Base-by-base conservation (phyloP, 1,139 yeast genomes). In the Diutina sp. region DNA sequence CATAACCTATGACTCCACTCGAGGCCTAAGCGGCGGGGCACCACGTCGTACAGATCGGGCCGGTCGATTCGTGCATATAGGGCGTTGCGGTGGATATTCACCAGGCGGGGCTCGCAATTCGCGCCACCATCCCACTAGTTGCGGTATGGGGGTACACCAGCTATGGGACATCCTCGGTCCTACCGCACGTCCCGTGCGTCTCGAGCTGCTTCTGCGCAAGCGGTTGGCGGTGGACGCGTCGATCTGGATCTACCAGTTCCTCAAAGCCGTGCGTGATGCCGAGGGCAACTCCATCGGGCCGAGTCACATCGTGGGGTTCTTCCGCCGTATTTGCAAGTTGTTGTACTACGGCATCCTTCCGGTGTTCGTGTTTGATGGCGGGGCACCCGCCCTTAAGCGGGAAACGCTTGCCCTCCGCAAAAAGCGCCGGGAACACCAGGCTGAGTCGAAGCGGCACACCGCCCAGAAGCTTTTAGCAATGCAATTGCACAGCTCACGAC, bases 361-460 rank as follows among this genome's bases (percentile, higher is more conserved):
- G 0, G 87, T 95, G 12, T 95, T 95, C 76, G 96, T 95, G 0
- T 95, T 95, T 72, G 99, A 95, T 72, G 99, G 99, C 25, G 97
- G 95, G 1, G 98, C 96, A 0, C 99, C 99, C 0, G 78, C 78
- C 0, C 72, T 93, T 64, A 95, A 95, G 70, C 74, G 85, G 60
- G 82, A 83, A 58, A 91, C 97, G 0, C 85, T 91, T 25, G 74
- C 76, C 41, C 77, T 80, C 59, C 77, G 97, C 62, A 79, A 83
- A 61, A 87, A 86, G 62, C 72, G 87, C 60, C 73, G 97, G 54
- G 85, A 84, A 62, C 96, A 90, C 2, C 80, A 89, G 57, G 72
- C 85, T 58, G 91, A 87, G 58, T 81, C 80, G 59, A 86, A 91
- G 0, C 70, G 78, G 45, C 81, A 80, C 58, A 86, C 96, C 0